A percentile compares a stretch with the other conserved stretches of the same genome.
Conservation (phyloP, 352 stramenopile genomes). For the Aphanomyces stellatus region DNA sequence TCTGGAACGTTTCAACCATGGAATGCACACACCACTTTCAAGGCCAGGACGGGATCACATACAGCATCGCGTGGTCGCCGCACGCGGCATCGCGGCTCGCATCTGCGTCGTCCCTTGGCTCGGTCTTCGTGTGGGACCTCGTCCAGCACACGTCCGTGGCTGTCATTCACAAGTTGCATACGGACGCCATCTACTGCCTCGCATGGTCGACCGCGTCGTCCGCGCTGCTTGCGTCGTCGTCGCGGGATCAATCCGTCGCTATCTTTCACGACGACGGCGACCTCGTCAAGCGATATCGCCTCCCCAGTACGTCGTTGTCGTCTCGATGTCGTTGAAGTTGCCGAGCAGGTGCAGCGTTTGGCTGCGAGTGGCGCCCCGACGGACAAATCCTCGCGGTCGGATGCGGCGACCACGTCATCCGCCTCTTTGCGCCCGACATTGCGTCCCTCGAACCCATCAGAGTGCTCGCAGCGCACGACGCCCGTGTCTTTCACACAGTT, state of each 20-base stretch:
- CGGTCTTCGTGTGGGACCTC: conserved; percentile 22
- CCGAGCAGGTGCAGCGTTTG: conserved; percentile 8
- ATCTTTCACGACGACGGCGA: conserved; percentile 6
- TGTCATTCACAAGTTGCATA: conserved; percentile 8
- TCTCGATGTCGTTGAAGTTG: not conserved
- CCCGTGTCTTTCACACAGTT: conserved; percentile 15
- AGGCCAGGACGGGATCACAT: conserved; percentile 19
- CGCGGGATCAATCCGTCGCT: conserved; percentile 12
- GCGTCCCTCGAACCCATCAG: not conserved
- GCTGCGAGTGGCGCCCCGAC: not conserved
- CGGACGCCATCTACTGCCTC: conserved; percentile 17
- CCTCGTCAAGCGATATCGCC: conserved; percentile 1
- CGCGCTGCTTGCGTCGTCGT: conserved; percentile 12
- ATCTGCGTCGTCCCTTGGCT: conserved; percentile 11
- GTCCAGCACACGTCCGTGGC: not conserved
- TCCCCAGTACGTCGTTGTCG: not conserved
- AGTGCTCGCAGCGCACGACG: conserved; percentile 7
- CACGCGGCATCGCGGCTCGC: not conserved
- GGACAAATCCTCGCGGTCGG: conserved; percentile 15
- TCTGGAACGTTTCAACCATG: conserved; percentile 18
- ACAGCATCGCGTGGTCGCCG: conserved; percentile 19
- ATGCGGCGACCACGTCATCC: conserved; percentile 13
- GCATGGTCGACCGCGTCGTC: conserved; percentile 11
- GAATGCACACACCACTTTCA: conserved; percentile 18
- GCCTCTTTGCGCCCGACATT: conserved; percentile 12